Percentiles rank a stretch among this genome's conserved stretches.
Evolutionary conservation across 768 basidiomycete species (phyloP).

Genomic region (Amanita pallidorosea): DNA sequence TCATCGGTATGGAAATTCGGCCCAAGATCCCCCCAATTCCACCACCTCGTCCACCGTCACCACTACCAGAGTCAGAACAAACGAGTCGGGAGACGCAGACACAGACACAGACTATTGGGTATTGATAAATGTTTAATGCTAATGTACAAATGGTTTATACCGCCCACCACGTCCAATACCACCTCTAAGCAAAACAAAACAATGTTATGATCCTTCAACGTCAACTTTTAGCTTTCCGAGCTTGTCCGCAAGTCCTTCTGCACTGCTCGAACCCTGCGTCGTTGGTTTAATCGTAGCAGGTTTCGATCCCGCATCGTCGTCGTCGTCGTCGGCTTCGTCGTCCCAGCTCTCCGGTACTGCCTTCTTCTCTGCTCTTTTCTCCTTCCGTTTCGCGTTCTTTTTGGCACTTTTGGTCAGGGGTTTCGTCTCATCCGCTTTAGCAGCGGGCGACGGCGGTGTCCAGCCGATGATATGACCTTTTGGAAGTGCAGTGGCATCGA

Average conservation of each 20-base stretch:
- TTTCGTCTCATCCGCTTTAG: slow-evolving; percentile 23
- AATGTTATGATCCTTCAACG: too few species aligned
- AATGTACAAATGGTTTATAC: slow-evolving; percentile 26
- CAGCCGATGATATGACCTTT: slow-evolving; percentile 82
- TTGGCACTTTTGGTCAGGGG: slow-evolving; percentile 72
- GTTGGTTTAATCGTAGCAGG: background rate
- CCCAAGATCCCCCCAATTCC: slow-evolving; percentile 24
- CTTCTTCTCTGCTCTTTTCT: slow-evolving; percentile 46
- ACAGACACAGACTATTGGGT: background rate
- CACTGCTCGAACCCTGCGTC: background rate
- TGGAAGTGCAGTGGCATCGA: slow-evolving; percentile 52
- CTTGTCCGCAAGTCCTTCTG: slow-evolving; percentile 30
- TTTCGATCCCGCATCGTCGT: background rate
- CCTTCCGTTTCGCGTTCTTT: slow-evolving; percentile 71
- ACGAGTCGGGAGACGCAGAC: slow-evolving; percentile 3
- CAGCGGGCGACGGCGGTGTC: slow-evolving; percentile 46
- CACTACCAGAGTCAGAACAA: slow-evolving; percentile 18
- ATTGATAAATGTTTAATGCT: slow-evolving; percentile 17
- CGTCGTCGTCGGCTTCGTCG: slow-evolving; percentile 37
- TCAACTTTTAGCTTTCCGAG: slow-evolving; percentile 48
- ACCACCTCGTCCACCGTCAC: slow-evolving; percentile 14
- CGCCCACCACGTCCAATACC: slow-evolving; percentile 8
- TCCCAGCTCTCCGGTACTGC: slow-evolving; percentile 72
- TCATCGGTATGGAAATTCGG: slow-evolving; percentile 61
- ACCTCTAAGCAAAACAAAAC: slow-evolving; percentile 12